These are phyloP conservation scores for Podospora conica DNA, from an alignment of 495 filamentous ascomycete species.

Conservation along the genomic window DNA sequence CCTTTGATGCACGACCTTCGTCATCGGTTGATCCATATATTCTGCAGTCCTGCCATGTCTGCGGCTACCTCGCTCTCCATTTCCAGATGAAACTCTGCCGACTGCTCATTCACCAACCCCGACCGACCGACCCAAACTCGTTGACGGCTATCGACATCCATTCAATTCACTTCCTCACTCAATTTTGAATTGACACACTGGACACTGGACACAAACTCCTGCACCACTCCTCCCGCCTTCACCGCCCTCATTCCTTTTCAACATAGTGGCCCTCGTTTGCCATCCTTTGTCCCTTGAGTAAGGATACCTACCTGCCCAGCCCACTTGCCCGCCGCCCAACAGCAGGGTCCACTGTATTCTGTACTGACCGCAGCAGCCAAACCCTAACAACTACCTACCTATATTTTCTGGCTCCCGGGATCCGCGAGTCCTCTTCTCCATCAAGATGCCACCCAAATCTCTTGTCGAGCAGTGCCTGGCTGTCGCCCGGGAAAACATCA, in stretches of 20 bases:
- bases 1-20: background rate
- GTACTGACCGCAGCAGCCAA: constrained; percentile 14
- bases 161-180: too few species aligned
- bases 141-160: background rate
- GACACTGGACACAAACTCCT: background rate
- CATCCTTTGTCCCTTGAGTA: background rate
- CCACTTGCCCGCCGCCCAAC: too few species aligned
- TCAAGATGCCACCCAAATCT: constrained; percentile 26
- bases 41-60: background rate
- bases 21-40: background rate
- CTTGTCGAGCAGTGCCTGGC: constrained; percentile 30
- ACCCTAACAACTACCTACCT: too few species aligned
- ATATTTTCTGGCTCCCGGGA: background rate
- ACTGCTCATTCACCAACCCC: background rate
- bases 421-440: background rate
- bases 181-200: background rate
- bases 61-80: background rate
- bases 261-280: background rate
- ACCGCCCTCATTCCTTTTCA: background rate
- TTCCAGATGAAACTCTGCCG: background rate
- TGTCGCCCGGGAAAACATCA: constrained; percentile 27
- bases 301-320: too few species aligned
- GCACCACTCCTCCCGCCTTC: background rate
- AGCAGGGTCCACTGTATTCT: constrained; percentile 32
- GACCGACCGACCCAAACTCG: background rate